phyloP scores from a whole-genome alignment of 2,329 filamentous ascomycete genomes.

The Talaromyces rugulosus region DNA sequence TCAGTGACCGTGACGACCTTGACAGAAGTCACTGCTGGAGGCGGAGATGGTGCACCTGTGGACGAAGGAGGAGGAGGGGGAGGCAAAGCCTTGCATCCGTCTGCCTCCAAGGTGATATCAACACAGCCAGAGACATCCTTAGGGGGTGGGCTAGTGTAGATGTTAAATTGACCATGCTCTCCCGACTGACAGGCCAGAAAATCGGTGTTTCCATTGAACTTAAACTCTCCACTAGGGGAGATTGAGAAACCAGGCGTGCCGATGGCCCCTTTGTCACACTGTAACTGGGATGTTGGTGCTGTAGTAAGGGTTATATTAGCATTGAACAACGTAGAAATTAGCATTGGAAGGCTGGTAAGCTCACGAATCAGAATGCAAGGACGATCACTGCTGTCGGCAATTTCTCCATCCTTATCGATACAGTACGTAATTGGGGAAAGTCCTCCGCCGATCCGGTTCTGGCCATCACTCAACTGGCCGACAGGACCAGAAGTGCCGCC shows the following conservation, averaged over 20 bases:
- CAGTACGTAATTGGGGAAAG: constrained; percentile 50
- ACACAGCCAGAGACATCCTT: constrained; percentile 30
- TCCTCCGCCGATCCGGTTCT: constrained; percentile 54
- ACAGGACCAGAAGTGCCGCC: constrained; percentile 47
- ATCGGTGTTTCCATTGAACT: constrained; percentile 47
- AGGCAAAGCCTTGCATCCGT: constrained; percentile 28
- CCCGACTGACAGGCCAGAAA: constrained; percentile 61
- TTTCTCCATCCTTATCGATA: constrained; percentile 48
- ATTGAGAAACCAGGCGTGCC: constrained; percentile 56
- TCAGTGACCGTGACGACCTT: constrained; percentile 6
- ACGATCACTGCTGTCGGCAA: constrained; percentile 54
- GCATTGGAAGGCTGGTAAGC: constrained; percentile 20
- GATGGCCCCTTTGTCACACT: constrained; percentile 55
- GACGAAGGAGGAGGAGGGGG: constrained; percentile 4
- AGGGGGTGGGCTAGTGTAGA: constrained; percentile 36
- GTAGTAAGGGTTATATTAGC: not conserved
- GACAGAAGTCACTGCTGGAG: constrained; percentile 8
- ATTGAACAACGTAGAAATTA: not conserved
- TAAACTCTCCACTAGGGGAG: constrained; percentile 49
- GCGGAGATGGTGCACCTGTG: constrained; percentile 8
- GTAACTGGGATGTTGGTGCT: constrained; percentile 56
- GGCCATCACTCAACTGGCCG: constrained; percentile 59
- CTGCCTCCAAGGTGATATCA: constrained; percentile 32
- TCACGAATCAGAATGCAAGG: constrained; percentile 62
- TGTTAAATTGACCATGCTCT: constrained; percentile 35